phyloP scores from a whole-genome alignment of 306 rosid species.

The Cyclanthera cordifolia region DNA sequence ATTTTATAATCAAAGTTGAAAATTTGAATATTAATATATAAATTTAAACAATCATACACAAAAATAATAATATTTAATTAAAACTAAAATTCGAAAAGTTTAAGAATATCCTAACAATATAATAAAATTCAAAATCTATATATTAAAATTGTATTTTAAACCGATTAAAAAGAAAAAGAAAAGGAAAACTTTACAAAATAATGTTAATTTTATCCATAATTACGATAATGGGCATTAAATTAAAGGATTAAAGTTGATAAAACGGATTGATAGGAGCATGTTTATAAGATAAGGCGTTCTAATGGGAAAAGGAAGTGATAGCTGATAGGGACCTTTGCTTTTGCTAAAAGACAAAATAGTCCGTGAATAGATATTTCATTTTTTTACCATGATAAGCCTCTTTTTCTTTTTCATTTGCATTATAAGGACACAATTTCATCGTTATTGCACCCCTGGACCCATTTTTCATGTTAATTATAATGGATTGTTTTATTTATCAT shows the following conservation, averaged over 20 bases:
- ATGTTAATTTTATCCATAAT: background rate
- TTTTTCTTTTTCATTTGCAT: background rate
- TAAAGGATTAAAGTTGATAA: background rate
- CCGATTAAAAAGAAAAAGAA: no score
- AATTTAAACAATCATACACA: no score
- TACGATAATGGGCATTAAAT: background rate
- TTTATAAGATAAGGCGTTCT: slow-evolving; percentile 1
- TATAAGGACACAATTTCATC: slow-evolving; percentile 8
- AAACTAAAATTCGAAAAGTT: no score
- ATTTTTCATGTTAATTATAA: background rate
- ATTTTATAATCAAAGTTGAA: no score
- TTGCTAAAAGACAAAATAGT: slow-evolving; percentile 13
- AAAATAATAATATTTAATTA: no score
- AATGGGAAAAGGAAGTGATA: background rate
- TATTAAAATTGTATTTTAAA: background rate
- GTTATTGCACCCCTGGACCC: background rate
- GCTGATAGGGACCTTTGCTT: slow-evolving; percentile 35
- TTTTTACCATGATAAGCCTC: background rate
- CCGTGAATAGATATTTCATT: background rate
- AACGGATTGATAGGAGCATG: slow-evolving; percentile 7
- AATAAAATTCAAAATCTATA: no score
- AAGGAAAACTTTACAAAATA: background rate
- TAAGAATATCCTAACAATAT: no score
- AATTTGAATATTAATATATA: no score
- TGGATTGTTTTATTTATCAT: background rate